A percentile compares a stretch with the other conserved stretches of the same genome.
Conservation (phyloP, 2,329 filamentous ascomycete species). For the Lachnellula hyalina region DNA sequence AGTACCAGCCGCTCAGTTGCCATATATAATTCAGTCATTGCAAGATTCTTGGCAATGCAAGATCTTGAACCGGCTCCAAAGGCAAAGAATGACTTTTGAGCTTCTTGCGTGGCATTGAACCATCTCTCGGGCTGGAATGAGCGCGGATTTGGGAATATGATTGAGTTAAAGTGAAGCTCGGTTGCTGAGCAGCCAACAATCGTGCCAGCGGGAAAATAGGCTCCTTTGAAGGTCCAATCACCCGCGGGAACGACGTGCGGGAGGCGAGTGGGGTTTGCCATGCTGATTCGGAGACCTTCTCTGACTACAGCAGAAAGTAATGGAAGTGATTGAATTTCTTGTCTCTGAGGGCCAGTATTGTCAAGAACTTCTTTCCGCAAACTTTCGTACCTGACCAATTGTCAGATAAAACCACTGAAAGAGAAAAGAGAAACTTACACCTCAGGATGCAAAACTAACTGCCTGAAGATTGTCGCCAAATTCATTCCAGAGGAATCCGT, state of each 20-base stretch:
- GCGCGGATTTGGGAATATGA: slow-evolving; percentile 38
- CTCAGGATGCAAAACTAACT: slow-evolving; percentile 38
- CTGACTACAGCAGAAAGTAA: slow-evolving; percentile 45
- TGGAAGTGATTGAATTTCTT: slow-evolving; percentile 33
- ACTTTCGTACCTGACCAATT: slow-evolving; percentile 27
- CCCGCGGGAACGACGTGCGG: slow-evolving; percentile 40
- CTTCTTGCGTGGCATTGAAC: slow-evolving; percentile 35
- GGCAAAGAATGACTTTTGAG: slow-evolving; percentile 40
- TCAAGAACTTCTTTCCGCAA: slow-evolving; percentile 33
- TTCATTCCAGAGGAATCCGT: slow-evolving; percentile 50
- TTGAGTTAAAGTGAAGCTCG: slow-evolving; percentile 41
- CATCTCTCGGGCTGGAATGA: slow-evolving; percentile 45
- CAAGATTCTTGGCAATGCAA: slow-evolving; percentile 47
- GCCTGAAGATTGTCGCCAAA: slow-evolving; percentile 42
- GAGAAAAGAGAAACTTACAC: slow-evolving; percentile 27
- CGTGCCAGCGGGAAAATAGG: slow-evolving; percentile 39
- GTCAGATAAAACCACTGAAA: neutral
- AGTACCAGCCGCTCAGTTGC: slow-evolving; percentile 39
- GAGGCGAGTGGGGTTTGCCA: slow-evolving; percentile 47
- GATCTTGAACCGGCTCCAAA: slow-evolving; percentile 44
- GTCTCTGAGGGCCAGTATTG: slow-evolving; percentile 19
- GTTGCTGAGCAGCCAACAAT: slow-evolving; percentile 41
- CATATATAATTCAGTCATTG: slow-evolving; percentile 38
- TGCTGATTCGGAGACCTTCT: slow-evolving; percentile 45
- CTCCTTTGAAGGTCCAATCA: slow-evolving; percentile 22